These are phyloP conservation scores for Harringtonia lauricola DNA, from an alignment of 2,329 filamentous ascomycete genomes.

Conservation along the genomic window DNA sequence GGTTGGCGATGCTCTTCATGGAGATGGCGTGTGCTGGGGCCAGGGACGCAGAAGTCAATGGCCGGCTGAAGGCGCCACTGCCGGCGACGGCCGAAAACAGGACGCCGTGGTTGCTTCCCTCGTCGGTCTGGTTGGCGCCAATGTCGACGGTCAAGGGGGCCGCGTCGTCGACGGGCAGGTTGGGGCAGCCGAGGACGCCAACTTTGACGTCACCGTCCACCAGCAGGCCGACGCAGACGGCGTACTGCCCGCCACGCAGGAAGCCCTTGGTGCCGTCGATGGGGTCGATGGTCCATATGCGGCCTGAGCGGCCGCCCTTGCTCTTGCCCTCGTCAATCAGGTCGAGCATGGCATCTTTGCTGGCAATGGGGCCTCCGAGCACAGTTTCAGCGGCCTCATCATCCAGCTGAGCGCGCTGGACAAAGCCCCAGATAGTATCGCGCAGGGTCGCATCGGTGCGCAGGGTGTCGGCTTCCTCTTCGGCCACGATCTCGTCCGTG, in stretches of 20 bases:
- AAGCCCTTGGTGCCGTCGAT: conserved; percentile 98
- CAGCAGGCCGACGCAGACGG: conserved; percentile 84
- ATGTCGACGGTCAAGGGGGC: conserved; percentile 60
- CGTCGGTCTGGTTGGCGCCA: conserved; percentile 62
- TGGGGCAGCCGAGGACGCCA: conserved; percentile 89
- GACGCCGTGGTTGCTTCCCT: conserved; percentile 69
- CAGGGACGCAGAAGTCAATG: conserved; percentile 49
- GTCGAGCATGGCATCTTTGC: conserved; percentile 44
- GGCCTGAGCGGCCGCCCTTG: conserved; percentile 58
- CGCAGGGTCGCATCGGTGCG: conserved; percentile 59
- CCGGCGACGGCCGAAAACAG: conserved; percentile 77
- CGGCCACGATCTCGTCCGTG: conserved; percentile 79
- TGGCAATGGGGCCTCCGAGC: conserved; percentile 52
- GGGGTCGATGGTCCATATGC: conserved; percentile 94
- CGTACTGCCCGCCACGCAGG: conserved; percentile 90
- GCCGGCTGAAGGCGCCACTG: conserved; percentile 68
- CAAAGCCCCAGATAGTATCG: conserved; percentile 74
- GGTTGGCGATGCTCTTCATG: conserved; percentile 51
- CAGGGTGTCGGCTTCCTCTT: conserved; percentile 81
- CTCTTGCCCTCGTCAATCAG: conserved; percentile 59
- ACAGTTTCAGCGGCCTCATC: conserved; percentile 46
- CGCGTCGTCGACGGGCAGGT: conserved; percentile 79
- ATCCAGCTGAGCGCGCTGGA: conserved; percentile 51
- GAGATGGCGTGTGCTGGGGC: conserved; percentile 49
- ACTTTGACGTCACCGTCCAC: conserved; percentile 90